Percentiles rank a stretch among this genome's conserved stretches.
Conservation (phyloP, 805 yeast genomes). For the Candida mattraensis region DNA sequence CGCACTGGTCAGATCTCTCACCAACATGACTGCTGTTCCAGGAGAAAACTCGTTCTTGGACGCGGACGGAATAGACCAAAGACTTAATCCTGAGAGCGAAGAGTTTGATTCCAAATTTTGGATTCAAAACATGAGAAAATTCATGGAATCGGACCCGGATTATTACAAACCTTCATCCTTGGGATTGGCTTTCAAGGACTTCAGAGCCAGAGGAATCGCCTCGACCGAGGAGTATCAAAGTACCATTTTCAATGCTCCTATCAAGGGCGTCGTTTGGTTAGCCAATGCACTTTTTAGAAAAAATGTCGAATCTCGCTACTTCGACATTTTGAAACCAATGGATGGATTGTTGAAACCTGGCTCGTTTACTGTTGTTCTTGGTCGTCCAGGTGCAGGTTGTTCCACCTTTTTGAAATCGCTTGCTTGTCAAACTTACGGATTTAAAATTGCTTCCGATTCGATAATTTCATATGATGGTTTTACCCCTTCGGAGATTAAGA, state of each 20-base stretch:
- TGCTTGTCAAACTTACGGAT: slow-evolving; percentile 59
- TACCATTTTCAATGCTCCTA: slow-evolving; percentile 45
- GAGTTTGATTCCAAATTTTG: slow-evolving; percentile 55
- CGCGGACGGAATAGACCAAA: slow-evolving; percentile 25
- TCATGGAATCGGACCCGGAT: slow-evolving; percentile 53
- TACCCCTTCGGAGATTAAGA: slow-evolving; percentile 45
- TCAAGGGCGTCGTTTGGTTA: slow-evolving; percentile 26
- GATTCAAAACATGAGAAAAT: slow-evolving; percentile 57
- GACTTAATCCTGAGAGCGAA: slow-evolving; percentile 54
- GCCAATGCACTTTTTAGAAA: slow-evolving; percentile 8
- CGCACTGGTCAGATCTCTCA: slow-evolving; percentile 28
- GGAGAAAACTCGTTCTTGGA: slow-evolving; percentile 38
- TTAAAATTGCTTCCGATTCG: slow-evolving; percentile 46
- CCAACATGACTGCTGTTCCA: slow-evolving; percentile 44
- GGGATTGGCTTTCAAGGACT: slow-evolving; percentile 55
- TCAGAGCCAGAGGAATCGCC: slow-evolving; percentile 59
- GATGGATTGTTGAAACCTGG: slow-evolving; percentile 62
- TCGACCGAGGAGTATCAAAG: slow-evolving; percentile 60
- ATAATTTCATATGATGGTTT: slow-evolving; percentile 53
- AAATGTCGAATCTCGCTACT: slow-evolving; percentile 29
- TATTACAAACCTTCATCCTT: slow-evolving; percentile 58
- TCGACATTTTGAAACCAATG: slow-evolving; percentile 60
- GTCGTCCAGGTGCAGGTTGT: slow-evolving; percentile 81
- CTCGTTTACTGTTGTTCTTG: slow-evolving; percentile 64
- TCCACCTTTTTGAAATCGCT: slow-evolving; percentile 62